Conservation (phyloP, 2,329 filamentous ascomycete species). For the Mariannaea elegans region DNA sequence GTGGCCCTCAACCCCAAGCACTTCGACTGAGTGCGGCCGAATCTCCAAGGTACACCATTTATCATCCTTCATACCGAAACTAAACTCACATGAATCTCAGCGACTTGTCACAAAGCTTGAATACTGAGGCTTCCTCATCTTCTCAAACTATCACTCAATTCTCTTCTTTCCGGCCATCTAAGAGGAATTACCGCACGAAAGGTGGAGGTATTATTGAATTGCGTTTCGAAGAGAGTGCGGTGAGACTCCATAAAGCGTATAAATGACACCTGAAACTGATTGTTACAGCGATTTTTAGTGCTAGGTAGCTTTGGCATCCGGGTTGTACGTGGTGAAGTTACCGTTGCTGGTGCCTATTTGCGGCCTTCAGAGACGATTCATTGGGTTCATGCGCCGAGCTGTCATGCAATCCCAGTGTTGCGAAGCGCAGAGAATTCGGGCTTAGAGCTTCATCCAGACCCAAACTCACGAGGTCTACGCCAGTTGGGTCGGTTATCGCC, state of each 20-base stretch:
- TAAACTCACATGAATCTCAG: conserved; percentile 9
- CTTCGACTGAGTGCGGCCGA: conserved; percentile 17
- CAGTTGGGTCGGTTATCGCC: conserved; percentile 70
- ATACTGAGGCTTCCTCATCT: conserved; percentile 8
- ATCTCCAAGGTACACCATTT: conserved; percentile 24
- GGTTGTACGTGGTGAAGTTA: conserved; percentile 69
- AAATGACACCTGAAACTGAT: conserved; percentile 28
- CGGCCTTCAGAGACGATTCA: conserved; percentile 55
- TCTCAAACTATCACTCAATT: conserved; percentile 43
- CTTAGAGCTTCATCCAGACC: conserved; percentile 66
- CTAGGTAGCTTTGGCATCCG: conserved; percentile 75
- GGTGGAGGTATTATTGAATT: conserved; percentile 52
- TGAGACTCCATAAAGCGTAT: conserved; percentile 35
- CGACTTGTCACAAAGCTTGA: not conserved
- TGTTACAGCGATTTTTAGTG: conserved; percentile 64
- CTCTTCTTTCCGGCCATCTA: conserved; percentile 57
- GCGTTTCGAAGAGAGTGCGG: conserved; percentile 59
- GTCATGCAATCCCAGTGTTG: conserved; percentile 75
- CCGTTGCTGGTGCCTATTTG: conserved; percentile 72
- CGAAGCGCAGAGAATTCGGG: conserved; percentile 58
- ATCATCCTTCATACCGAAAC: not conserved
- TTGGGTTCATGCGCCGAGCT: conserved; percentile 73
- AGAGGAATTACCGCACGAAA: conserved; percentile 53
- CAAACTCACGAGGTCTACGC: conserved; percentile 57
- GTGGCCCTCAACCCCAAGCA: conserved; percentile 20